Evolutionary conservation across 441 rosid genomes (phyloP).

Genomic region (Adansonia grandidieri): DNA sequence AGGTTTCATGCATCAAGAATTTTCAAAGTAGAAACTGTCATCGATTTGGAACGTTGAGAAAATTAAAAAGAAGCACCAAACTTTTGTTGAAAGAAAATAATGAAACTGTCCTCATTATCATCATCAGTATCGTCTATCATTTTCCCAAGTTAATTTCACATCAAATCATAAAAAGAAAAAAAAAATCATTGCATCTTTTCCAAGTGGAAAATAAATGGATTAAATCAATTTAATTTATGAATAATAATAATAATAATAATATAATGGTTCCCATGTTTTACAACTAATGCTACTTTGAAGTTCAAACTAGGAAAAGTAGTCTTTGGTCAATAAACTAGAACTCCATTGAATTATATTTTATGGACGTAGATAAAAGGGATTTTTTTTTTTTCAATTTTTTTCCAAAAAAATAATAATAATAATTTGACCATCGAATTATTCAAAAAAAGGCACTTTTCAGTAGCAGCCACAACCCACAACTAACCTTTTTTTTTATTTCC

Average conservation of each 20-base stretch:
- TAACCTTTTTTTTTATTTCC: background rate
- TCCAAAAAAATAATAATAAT: no score
- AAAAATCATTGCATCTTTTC: background rate
- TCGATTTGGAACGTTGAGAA: no score
- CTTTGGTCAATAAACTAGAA: constrained; percentile 4
- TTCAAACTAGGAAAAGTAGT: background rate
- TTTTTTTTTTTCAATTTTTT: no score
- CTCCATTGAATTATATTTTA: background rate
- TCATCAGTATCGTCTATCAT: background rate
- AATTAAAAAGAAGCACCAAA: no score
- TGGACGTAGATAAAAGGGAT: no score
- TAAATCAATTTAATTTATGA: background rate
- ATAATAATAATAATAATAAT: background rate
- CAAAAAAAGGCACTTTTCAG: no score
- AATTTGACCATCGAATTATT: background rate
- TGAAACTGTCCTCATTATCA: background rate
- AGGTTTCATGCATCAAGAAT: background rate
- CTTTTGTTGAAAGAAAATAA: no score
- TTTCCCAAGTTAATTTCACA: background rate
- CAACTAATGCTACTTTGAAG: background rate
- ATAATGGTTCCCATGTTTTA: background rate
- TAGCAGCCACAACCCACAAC: background rate
- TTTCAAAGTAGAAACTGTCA: background rate
- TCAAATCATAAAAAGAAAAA: background rate
- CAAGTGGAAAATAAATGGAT: constrained; percentile 4